Evolutionary conservation across 106 monocot genomes (phyloP), one percentile per base, ranked within the genome.

Genomic region (Amphibolis antarctica): DNA sequence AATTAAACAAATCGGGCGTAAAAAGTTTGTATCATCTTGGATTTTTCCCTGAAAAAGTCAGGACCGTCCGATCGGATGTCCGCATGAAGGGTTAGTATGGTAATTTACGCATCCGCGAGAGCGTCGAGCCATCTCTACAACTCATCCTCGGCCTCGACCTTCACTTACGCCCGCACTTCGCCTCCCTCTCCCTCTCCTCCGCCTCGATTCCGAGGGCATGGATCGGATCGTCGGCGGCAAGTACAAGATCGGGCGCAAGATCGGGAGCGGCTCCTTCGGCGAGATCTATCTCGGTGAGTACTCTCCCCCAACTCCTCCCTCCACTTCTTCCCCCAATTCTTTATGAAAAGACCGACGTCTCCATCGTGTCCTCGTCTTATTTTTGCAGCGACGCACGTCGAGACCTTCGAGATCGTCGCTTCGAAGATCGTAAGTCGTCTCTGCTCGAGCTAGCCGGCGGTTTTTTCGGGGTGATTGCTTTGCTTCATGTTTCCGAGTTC

Each of bases 181-280:
- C 48, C 48, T 12, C 14, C 48, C 48, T 9, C 1, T 48, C 14
- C 1, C 48, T 15, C 48, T 15, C 1, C 48, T 48, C 48, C 48
- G 18, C 53, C 22, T 42, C 22, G 43, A n/a, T 13, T 22, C 30
- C 9, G 22, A 25, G 22, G 46, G 46, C 29, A 92, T 87, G 92
- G 92, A 92, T 58, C 86, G 92, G 49, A 92, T 87, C 66, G 73
- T 92, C 66, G 92, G 92, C 26, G 84, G 76, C 15, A 92, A 84
- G 70, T 92, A 81, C 75, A 92, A 84, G 92, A 76, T 92, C 4
- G 92, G 92, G 7, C 81, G 92, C 36, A 92, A 92, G 86, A 92
- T 92, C 67, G 92, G 92, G 10, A 84, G 92, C 61, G 92, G 92
- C 36, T 92, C 86, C 28, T 92, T 92, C 64, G 92, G 92, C 9